Evolutionary conservation across 192 early-diverging fungal species (phyloP).

Genomic region (Coemansia sp.): DNA sequence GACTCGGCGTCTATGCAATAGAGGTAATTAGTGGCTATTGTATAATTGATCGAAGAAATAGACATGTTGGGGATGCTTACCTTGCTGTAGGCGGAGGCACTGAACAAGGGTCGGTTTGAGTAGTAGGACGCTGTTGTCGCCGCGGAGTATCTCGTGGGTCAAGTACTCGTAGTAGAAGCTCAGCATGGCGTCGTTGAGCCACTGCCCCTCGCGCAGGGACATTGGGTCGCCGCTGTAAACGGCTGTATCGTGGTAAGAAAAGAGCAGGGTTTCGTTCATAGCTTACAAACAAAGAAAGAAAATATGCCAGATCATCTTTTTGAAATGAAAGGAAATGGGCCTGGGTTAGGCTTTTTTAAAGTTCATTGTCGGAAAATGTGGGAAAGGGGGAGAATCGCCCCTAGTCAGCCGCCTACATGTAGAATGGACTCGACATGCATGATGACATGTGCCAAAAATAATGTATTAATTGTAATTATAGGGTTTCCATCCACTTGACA

Average conservation of each 20-base stretch:
- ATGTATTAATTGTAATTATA: constrained; percentile 5
- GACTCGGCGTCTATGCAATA: constrained; percentile 6
- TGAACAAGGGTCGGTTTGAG: constrained; percentile 38
- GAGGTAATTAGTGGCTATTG: background rate
- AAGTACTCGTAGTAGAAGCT: constrained; percentile 52
- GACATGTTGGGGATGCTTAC: background rate
- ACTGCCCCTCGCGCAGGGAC: constrained; percentile 34
- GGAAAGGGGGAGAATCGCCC: background rate
- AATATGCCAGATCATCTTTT: background rate
- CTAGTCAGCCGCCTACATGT: background rate
- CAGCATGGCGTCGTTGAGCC: constrained; percentile 45
- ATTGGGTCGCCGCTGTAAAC: constrained; percentile 32
- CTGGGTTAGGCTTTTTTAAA: background rate
- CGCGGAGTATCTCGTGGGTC: constrained; percentile 27
- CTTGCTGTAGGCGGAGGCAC: constrained; percentile 17
- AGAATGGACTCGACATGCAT: background rate
- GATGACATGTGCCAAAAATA: background rate
- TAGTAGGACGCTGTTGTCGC: constrained; percentile 24
- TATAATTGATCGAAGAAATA: too few relatives aligned
- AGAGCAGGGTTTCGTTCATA: constrained; percentile 11
- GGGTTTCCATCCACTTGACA: constrained; percentile 90
- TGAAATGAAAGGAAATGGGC: background rate
- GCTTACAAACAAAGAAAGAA: background rate
- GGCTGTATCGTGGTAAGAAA: constrained; percentile 32
- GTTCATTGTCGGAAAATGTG: background rate